Evolutionary conservation across 2,329 filamentous ascomycete genomes (phyloP).

Genomic region (Ascomycota sp.): DNA sequence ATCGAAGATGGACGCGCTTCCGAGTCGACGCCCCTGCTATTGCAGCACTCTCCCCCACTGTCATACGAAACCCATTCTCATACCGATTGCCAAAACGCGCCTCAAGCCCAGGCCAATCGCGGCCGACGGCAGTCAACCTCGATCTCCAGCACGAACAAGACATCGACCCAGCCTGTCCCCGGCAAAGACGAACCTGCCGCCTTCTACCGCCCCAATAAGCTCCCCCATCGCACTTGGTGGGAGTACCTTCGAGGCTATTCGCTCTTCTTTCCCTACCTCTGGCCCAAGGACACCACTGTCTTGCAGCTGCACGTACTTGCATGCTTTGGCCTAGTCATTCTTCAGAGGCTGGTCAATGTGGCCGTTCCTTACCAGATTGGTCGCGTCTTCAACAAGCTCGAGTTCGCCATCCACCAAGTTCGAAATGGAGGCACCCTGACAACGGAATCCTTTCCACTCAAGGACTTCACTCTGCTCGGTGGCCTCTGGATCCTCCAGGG

Average conservation of each 20-base stretch:
- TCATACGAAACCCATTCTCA: too few species aligned
- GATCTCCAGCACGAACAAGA: conserved; percentile 14
- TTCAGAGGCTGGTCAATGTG: conserved; percentile 72
- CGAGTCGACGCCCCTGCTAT: conserved; percentile 44
- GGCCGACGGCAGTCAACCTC: conserved; percentile 17
- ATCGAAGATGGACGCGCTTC: conserved; percentile 20
- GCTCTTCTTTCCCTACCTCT: conserved; percentile 89
- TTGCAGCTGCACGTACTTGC: conserved; percentile 62
- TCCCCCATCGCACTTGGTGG: conserved; percentile 83
- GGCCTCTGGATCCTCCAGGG: conserved; percentile 75
- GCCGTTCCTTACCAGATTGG: conserved; percentile 69
- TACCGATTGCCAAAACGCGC: too few species aligned
- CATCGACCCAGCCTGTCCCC: conserved; percentile 8
- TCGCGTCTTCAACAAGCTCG: conserved; percentile 55
- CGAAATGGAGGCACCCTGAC: conserved; percentile 14
- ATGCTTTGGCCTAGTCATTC: conserved; percentile 61
- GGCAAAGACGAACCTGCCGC: conserved; percentile 44
- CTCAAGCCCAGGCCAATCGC: conserved; percentile 4
- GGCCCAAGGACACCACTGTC: conserved; percentile 60
- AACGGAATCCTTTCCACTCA: conserved; percentile 14
- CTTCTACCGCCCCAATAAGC: conserved; percentile 75
- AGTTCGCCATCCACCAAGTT: conserved; percentile 27
- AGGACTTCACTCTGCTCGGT: conserved; percentile 22
- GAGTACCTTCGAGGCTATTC: conserved; percentile 87
- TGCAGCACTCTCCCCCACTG: too few species aligned